Evolutionary conservation across 129 eudicot species (phyloP).

Genomic region (Escallonia herrerae): DNA sequence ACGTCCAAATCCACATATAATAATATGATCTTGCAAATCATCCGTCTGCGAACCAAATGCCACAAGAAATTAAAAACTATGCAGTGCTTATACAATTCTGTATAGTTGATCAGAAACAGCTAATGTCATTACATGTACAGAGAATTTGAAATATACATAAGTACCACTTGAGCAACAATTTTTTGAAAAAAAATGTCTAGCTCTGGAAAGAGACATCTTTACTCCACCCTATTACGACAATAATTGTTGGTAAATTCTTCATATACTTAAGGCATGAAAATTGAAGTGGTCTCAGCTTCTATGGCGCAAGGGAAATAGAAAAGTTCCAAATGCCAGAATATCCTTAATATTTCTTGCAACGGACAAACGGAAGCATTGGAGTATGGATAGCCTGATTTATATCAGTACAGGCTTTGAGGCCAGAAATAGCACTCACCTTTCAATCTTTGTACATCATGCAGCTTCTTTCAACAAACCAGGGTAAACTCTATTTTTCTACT

Average conservation of each 20-base stretch:
- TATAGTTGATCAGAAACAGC: neutral
- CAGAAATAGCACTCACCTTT: no score
- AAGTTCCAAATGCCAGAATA: no score
- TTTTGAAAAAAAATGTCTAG: neutral
- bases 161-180: neutral
- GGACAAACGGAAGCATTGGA: no score
- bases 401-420: no score
- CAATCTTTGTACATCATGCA: no score
- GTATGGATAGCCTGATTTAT: no score
- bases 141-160: neutral
- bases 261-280: no score
- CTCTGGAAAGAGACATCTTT: neutral
- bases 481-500: no score
- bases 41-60: slow-evolving; percentile 65
- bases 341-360: no score
- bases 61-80: neutral
- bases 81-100: neutral
- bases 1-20: slow-evolving; percentile 97
- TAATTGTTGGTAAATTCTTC: neutral
- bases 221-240: neutral
- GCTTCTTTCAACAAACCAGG: no score
- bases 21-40: slow-evolving; percentile 96
- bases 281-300: no score
- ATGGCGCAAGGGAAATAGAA: no score
- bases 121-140: neutral